Percentiles rank a stretch among this genome's conserved stretches.
Conservation (phyloP, 2,329 filamentous ascomycete genomes). For the Aspergillus fijiensis region DNA sequence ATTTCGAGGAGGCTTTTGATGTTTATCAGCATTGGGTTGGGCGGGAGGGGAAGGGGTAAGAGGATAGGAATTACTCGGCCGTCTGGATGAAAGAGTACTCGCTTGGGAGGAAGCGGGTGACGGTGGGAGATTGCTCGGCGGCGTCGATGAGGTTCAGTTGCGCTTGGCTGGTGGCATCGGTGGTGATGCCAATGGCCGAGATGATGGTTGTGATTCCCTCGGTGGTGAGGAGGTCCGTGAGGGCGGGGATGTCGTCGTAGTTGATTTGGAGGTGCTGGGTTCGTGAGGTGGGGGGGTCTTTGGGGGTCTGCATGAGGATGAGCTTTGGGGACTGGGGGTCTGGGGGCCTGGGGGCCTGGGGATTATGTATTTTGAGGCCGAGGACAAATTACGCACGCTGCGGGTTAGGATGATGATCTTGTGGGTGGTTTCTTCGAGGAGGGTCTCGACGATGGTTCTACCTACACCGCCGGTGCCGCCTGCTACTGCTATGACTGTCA, state of each 20-base stretch:
- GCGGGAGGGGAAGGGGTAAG: neutral
- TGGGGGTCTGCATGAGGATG: neutral
- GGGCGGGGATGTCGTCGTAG: slow-evolving; percentile 33
- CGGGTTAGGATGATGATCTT: slow-evolving; percentile 45
- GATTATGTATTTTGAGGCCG: neutral
- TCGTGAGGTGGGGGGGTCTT: slow-evolving; percentile 8
- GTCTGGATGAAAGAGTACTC: slow-evolving; percentile 42
- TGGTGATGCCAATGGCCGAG: slow-evolving; percentile 41
- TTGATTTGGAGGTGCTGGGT: slow-evolving; percentile 29
- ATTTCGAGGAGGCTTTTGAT: slow-evolving; percentile 24
- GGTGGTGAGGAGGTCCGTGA: slow-evolving; percentile 31
- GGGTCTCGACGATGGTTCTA: slow-evolving; percentile 47
- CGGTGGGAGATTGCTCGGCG: slow-evolving; percentile 39
- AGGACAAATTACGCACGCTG: slow-evolving; percentile 30
- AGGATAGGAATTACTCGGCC: slow-evolving; percentile 25
- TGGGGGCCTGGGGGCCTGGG: neutral
- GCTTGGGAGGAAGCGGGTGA: slow-evolving; percentile 47
- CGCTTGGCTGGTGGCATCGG: slow-evolving; percentile 28
- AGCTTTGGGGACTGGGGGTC: neutral
- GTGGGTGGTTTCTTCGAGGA: slow-evolving; percentile 35
- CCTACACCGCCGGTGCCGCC: slow-evolving; percentile 51
- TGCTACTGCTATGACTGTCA: slow-evolving; percentile 48
- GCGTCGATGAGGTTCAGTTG: slow-evolving; percentile 49
- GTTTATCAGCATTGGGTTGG: slow-evolving; percentile 2
- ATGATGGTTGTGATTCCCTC: slow-evolving; percentile 49